Base-by-base conservation (phyloP, 331 rosid species). In the Quercus phellos region DNA sequence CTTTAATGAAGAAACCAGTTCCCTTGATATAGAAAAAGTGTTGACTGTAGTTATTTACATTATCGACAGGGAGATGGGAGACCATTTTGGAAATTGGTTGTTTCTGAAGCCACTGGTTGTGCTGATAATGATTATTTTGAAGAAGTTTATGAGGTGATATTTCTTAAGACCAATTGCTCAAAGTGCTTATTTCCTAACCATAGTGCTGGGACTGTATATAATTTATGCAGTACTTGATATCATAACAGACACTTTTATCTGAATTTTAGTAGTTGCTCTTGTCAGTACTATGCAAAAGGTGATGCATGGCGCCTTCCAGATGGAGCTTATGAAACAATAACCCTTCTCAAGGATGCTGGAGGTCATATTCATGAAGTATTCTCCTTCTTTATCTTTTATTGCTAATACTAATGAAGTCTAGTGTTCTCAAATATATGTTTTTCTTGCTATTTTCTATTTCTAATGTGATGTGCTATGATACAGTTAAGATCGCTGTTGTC, bases 401-500 rank as follows among this genome's bases (percentile, higher is more conserved):
- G 46, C 50, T 66, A 51, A 54, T 76, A 16, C 68, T 68, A 29
- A 38, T 76, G 18, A 38, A 72, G 19, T 58, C 54, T 66, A 59
- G 68, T 43, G 72, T 75, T 75, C 75, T 71, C 68, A 22, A 72
- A 66, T 72, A 46, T 46, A 12, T 46, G 4, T 75, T 77, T 34
- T 12, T 58, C 24, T 66, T 8, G 22, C 19, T 16, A 9, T 68
- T 55, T 55, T 63, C 81, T 46, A 51, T 84, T 68, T 73, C 89
- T 86, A 83, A 81, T 79, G 1, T 70, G 78, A 32, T 30, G 54
- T 75, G 67, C 70, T 38, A 50, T 77, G 81, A 68, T 63, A 6
- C 96, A 94, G 99, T 92, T 87, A 94, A 91, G 90, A 79, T 92
- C 87, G 99, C 93, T 53, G 94, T 94, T 82, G 98, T 92, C 29